Conservation (phyloP, 2,329 filamentous ascomycete species). For the Hypoxylon sp. region DNA sequence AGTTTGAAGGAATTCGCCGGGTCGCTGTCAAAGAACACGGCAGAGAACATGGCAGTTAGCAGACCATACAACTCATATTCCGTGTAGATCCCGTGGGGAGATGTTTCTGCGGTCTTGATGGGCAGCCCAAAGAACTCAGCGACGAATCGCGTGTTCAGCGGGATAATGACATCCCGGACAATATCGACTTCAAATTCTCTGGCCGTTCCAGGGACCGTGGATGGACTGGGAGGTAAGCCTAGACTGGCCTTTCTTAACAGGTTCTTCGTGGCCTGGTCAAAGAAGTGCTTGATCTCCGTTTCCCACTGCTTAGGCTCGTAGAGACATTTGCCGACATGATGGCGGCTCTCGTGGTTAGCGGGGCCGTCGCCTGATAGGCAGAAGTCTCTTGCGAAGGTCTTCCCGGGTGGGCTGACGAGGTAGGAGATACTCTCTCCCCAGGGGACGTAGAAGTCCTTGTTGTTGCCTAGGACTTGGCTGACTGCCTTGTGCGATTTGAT, state of each 20-base stretch:
- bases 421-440: slow-evolving; percentile 69
- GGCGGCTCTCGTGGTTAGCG: slow-evolving; percentile 58
- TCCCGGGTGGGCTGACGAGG: slow-evolving; percentile 65
- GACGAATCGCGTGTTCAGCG: slow-evolving; percentile 69
- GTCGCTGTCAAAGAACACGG: slow-evolving; percentile 71
- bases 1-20: slow-evolving; percentile 70
- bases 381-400: slow-evolving; percentile 59
- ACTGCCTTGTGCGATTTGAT: slow-evolving; percentile 68
- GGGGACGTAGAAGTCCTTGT: slow-evolving; percentile 70
- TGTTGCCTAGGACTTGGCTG: slow-evolving; percentile 66
- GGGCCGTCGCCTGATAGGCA: slow-evolving; percentile 64
- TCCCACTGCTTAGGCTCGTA: slow-evolving; percentile 68
- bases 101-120: slow-evolving; percentile 66
- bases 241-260: slow-evolving; percentile 63
- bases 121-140: slow-evolving; percentile 68
- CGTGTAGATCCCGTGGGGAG: slow-evolving; percentile 66
- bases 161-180: slow-evolving; percentile 65
- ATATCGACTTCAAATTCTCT: slow-evolving; percentile 72
- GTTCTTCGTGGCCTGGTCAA: slow-evolving; percentile 65
- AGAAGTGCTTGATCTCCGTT: slow-evolving; percentile 68
- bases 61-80: slow-evolving; percentile 71
- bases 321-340: slow-evolving; percentile 63
- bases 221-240: slow-evolving; percentile 19
- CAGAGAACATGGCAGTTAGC: slow-evolving; percentile 69
- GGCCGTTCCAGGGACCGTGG: slow-evolving; percentile 31